Evolutionary conservation across 192 early-diverging fungal species (phyloP).

Genomic region (Irineochytrium annulatum): DNA sequence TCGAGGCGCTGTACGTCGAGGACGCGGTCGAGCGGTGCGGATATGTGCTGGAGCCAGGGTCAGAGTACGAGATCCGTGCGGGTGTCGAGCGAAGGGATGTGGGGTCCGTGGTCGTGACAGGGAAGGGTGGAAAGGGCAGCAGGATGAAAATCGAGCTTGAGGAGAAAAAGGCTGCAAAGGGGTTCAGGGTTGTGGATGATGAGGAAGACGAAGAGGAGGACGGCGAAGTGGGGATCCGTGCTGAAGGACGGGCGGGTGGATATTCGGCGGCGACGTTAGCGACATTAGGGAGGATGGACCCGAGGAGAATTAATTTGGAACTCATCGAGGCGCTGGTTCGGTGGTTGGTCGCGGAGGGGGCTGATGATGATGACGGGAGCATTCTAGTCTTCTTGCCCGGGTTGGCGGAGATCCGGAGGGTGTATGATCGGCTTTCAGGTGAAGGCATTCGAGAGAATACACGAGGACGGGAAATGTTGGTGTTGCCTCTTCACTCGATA

Average conservation of each 20-base stretch:
- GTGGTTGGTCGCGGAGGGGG: conserved; percentile 26
- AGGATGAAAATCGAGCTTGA: conserved; percentile 10
- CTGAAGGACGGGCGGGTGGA: no score
- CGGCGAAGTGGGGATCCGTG: background rate
- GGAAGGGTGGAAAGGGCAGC: conserved; percentile 38
- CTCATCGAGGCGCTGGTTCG: conserved; percentile 42
- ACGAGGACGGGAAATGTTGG: conserved; percentile 36
- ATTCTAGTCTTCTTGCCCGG: conserved; percentile 66
- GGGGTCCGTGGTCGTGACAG: conserved; percentile 36
- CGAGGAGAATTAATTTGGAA: conserved; percentile 51
- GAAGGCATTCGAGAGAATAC: conserved; percentile 33
- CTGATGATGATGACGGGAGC: conserved; percentile 38
- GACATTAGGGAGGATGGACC: conserved; percentile 38
- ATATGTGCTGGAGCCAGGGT: conserved; percentile 49
- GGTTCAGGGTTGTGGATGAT: conserved; percentile 4
- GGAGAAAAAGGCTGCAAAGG: conserved; percentile 14
- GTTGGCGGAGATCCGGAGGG: conserved; percentile 60
- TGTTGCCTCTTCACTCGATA: conserved; percentile 54
- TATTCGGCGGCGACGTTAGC: conserved; percentile 1
- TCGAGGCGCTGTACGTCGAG: conserved; percentile 54
- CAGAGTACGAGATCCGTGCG: conserved; percentile 28
- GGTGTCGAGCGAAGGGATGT: conserved; percentile 9
- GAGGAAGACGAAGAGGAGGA: conserved; percentile 11
- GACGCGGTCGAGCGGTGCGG: conserved; percentile 59
- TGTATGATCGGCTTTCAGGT: conserved; percentile 47